A percentile compares a stretch with the other conserved stretches of the same genome.
phyloP scores from a whole-genome alignment of 1,139 yeast genomes.

The Saccharomyces pastorianus region DNA sequence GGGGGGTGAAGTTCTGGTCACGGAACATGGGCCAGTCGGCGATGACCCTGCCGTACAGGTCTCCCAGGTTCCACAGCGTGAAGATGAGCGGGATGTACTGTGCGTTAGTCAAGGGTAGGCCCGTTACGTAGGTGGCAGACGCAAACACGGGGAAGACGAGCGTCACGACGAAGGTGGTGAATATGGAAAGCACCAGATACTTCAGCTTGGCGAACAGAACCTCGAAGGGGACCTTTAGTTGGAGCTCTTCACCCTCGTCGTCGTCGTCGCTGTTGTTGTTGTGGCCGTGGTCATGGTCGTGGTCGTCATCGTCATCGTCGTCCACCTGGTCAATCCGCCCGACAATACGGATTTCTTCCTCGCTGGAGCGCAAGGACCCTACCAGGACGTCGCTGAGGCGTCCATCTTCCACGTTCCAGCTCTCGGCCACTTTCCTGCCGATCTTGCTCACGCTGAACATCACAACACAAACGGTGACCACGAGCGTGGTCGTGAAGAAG shows the following conservation, averaged over 20 bases:
- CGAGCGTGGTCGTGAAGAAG: constrained; percentile 60
- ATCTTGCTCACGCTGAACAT: constrained; percentile 26
- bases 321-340: not conserved
- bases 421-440: constrained; percentile 8
- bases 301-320: not conserved
- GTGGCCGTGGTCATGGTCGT: not conserved
- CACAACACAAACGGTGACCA: constrained; percentile 44
- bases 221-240: constrained; percentile 26
- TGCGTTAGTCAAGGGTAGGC: constrained; percentile 28
- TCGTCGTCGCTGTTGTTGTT: constrained; percentile 1
- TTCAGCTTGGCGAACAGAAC: constrained; percentile 51
- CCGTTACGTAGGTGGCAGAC: constrained; percentile 46
- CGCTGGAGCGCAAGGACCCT: not conserved
- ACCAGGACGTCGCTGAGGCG: not conserved
- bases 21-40: constrained; percentile 39
- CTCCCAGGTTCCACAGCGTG: constrained; percentile 85
- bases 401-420: not conserved
- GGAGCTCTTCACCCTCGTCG: constrained; percentile 6
- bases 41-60: constrained; percentile 66
- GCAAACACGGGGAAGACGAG: constrained; percentile 89
- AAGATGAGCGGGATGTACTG: constrained; percentile 71
- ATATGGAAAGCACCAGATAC: constrained; percentile 59
- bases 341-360: not conserved
- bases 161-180: constrained; percentile 68
- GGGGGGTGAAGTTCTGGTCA: constrained; percentile 19